Evolutionary conservation across 2,329 filamentous ascomycete genomes (phyloP).

Genomic region (Botryotinia calthae): DNA sequence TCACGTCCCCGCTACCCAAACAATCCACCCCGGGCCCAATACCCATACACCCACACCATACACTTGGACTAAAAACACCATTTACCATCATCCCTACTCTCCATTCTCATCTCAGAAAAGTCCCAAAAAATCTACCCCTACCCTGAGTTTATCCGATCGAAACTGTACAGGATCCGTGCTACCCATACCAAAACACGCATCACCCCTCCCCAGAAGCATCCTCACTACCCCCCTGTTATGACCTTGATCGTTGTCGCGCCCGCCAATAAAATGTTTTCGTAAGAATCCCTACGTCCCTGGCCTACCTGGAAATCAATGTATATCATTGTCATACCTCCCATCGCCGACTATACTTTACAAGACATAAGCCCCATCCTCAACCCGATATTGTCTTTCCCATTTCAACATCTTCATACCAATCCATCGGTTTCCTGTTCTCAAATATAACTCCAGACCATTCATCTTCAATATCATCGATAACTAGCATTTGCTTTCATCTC

Average conservation of each 20-base stretch:
- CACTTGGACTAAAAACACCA: neutral
- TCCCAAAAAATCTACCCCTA: slow-evolving; percentile 7
- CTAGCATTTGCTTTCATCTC: neutral
- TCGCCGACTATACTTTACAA: slow-evolving; percentile 20
- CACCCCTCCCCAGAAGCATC: slow-evolving; percentile 20
- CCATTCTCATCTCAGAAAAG: neutral
- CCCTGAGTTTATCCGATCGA: slow-evolving; percentile 20
- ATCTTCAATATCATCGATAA: slow-evolving; percentile 11
- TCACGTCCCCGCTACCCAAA: slow-evolving; percentile 18
- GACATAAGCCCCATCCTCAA: slow-evolving; percentile 21
- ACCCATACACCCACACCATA: slow-evolving; percentile 9
- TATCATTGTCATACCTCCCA: slow-evolving; percentile 23
- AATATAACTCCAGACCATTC: slow-evolving; percentile 6
- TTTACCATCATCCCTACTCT: slow-evolving; percentile 6
- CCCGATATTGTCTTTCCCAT: slow-evolving; percentile 15
- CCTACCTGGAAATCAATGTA: slow-evolving; percentile 19
- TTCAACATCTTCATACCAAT: slow-evolving; percentile 17
- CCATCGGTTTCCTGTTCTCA: slow-evolving; percentile 13
- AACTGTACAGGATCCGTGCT: slow-evolving; percentile 21
- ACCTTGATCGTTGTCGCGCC: slow-evolving; percentile 21
- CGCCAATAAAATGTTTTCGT: slow-evolving; percentile 23
- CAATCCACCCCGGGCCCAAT: slow-evolving; percentile 12
- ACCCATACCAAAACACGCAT: slow-evolving; percentile 18
- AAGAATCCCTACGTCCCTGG: slow-evolving; percentile 16
- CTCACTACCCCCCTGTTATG: slow-evolving; percentile 17